Evolutionary conservation across 306 rosid species (phyloP), one percentile per base, ranked within the genome.

Genomic region (Urtica urens): DNA sequence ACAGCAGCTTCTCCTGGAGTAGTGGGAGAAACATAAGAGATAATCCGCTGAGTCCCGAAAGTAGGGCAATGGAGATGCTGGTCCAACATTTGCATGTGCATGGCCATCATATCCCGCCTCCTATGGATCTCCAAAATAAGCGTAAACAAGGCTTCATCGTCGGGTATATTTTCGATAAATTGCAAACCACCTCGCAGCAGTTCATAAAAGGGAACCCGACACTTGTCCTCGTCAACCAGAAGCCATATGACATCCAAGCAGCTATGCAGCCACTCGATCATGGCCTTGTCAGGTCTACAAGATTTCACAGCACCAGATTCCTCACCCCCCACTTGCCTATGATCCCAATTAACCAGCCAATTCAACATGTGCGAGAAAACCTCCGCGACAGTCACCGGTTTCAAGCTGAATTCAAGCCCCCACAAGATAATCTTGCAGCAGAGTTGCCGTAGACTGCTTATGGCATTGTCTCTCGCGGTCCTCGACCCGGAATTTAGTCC

Each of bases 11-110:
- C 95, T 5, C 82, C 79, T 50, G 94, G 52, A 55, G 69, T 59
- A 56, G 40, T 76, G 53, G 82, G 92, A 65, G 78, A 55, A 26
- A 81, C 73, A 59, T 81, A 86, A 23, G 73, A 66, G 56, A 85
- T 65, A 72, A 81, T 75, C 44, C 95, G 75, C 39, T 69, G 92
- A 65, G 92, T 85, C 54, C 95, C 95, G 75, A 90, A 90, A 34
- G 99, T 77, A 42, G 99, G 99, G 78, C 95, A 77, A 60, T 90
- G 95, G 55, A 90, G 83, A 78, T 90, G 99, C 71, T 90, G 99
- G 69, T 90, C 99, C 60, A 85, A 62, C 99, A 90, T 90, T 64
- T 79, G 94, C 99, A 90, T 90, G 76, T 90, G 95, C 92, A 81
- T 73, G 43, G 99, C 99, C 95, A 90, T 90, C 94, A 81, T 85